Conservation (phyloP, 176 grass and related monocot genomes). For the Aegilops umbellulata region DNA sequence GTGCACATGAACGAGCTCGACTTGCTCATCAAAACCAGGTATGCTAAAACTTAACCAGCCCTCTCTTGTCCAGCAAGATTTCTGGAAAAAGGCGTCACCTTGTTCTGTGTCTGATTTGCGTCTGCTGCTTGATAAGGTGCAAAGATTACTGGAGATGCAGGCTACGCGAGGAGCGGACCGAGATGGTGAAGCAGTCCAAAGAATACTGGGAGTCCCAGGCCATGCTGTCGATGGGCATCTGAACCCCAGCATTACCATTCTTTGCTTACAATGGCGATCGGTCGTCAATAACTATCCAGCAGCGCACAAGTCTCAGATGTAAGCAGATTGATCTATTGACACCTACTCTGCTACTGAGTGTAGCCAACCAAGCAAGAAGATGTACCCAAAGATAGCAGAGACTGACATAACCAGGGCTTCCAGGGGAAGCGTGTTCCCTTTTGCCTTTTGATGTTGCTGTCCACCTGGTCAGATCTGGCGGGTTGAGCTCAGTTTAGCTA, state of each 20-base stretch:
- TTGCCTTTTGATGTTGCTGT: background rate
- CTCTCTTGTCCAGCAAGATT: background rate
- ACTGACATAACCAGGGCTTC: background rate
- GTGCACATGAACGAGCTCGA: slow-evolving; percentile 72
- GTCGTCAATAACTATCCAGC: background rate
- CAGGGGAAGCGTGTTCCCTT: background rate
- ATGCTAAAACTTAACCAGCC: background rate
- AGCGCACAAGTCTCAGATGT: background rate
- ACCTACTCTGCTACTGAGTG: background rate
- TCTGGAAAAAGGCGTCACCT: background rate
- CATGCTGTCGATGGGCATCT: slow-evolving; percentile 55
- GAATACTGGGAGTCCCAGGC: slow-evolving; percentile 77
- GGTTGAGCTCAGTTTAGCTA: background rate
- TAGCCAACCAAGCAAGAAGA: background rate
- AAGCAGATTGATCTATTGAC: slow-evolving; percentile 15
- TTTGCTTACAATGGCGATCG: background rate
- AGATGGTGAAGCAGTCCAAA: slow-evolving; percentile 73
- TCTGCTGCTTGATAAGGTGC: slow-evolving; percentile 29
- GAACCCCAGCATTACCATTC: background rate
- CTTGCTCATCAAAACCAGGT: slow-evolving; percentile 60
- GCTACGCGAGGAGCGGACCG: slow-evolving; percentile 37
- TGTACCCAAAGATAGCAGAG: background rate
- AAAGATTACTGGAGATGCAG: slow-evolving; percentile 62
- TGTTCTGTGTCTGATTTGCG: background rate
- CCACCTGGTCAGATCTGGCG: background rate